Base-by-base conservation (phyloP, 768 basidiomycete genomes). In the Boletus sp. region DNA sequence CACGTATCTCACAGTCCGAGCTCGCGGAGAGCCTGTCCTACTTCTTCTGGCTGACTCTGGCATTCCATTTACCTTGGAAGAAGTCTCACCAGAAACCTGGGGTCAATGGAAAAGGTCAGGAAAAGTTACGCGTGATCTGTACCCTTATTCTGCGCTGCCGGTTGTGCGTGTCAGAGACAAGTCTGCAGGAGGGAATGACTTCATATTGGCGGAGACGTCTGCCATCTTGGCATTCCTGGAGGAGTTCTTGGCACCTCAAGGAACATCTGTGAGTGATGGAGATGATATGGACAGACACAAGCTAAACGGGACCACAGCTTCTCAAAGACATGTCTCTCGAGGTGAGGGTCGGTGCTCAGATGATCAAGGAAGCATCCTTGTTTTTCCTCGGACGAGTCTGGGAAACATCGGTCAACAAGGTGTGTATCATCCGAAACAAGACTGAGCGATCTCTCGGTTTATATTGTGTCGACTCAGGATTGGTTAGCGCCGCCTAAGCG, bases 11-110 rank as follows among this genome's bases (percentile, higher is more conserved):
- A 33, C 64, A 3, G 0, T 60, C 7, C 70, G 69, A 44, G 69
- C 15, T 35, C 64, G 69, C 42, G 64, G 67, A 1, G 69, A 69
- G 54, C 69, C 68, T 2, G 54, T 71, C 28, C 20, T 70, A 8
- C 57, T 66, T 17, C 54, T 71, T 28, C 69, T 69, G 32, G 67
- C 28, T 3, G 64, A 71, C 48, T 64, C 64, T 1, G 68, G 69
- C 1, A 17, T 62, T 29, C 52, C 67, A 7, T 68, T 70, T 29
- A 54, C 44, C 5, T 36, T 70, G 6, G 57, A 69, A 39, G 57
- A 61, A 32, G 55, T 71, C n/a, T 10, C 62, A 20, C 39, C 42
- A 4, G 50, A 24, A 18, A 59, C 55, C 6, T 68, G 67, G 68
- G 20, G 0, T 33, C 60, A 39, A 42, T 55, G 52, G 65, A 68